Conservation (phyloP, 2,329 filamentous ascomycete species). For the Ophiostoma ulmi region DNA sequence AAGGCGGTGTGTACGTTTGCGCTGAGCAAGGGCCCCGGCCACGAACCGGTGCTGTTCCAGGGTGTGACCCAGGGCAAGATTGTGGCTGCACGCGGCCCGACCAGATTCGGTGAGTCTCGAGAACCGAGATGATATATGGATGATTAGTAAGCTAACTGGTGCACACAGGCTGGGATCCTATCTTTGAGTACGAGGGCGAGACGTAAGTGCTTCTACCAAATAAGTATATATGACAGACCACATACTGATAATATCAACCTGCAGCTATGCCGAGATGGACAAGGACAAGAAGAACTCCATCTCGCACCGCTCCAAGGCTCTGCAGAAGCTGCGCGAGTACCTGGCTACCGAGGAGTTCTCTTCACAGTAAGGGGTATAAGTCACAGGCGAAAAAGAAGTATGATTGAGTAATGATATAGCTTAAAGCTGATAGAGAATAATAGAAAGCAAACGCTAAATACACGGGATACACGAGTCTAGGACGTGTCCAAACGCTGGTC, state of each 20-base stretch:
- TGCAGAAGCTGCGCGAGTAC: constrained; percentile 82
- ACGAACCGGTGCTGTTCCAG: constrained; percentile 84
- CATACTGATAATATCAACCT: constrained; percentile 11
- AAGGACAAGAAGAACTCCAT: constrained; percentile 83
- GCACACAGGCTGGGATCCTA: constrained; percentile 81
- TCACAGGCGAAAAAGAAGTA: not conserved
- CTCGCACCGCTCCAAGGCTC: constrained; percentile 82
- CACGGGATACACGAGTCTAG: not conserved
- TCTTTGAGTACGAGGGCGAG: constrained; percentile 88
- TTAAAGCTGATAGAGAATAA: not conserved
- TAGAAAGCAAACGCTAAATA: not conserved
- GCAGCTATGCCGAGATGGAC: constrained; percentile 87
- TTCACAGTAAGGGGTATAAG: not conserved
- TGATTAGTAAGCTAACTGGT: not conserved
- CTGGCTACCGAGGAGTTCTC: constrained; percentile 46
- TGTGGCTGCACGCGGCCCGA: constrained; percentile 73
- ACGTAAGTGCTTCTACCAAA: constrained; percentile 49
- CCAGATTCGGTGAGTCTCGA: constrained; percentile 66
- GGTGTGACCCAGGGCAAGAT: constrained; percentile 81
- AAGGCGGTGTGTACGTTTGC: constrained; percentile 95
- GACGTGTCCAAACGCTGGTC: not conserved
- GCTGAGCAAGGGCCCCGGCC: constrained; percentile 78
- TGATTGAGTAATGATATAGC: constrained; percentile 1
- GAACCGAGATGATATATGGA: not conserved
- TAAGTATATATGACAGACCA: not conserved